Percentiles rank a stretch among this genome's conserved stretches.
These are phyloP conservation scores for Hypsizygus marmoreus DNA, from an alignment of 768 basidiomycete species.

Conservation along the genomic window DNA sequence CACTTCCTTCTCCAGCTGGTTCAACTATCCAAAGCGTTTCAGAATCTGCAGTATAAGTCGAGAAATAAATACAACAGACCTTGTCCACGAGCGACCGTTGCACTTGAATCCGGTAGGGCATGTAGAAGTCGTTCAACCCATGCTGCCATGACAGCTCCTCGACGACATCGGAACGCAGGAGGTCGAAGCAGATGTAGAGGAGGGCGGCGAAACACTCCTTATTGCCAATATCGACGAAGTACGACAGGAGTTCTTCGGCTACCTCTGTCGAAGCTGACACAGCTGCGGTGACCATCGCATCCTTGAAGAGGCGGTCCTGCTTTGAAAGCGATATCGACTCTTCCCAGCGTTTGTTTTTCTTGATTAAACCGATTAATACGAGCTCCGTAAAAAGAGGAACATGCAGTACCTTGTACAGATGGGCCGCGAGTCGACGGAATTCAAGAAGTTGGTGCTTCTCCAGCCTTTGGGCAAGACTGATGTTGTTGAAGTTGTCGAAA, in stretches of 20 bases:
- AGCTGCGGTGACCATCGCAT: conserved; percentile 92
- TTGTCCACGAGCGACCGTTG: conserved; percentile 79
- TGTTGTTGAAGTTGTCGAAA: conserved; percentile 97
- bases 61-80: conserved; percentile 36
- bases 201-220: conserved; percentile 95
- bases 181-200: conserved; percentile 92
- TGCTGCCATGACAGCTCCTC: conserved; percentile 97
- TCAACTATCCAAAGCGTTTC: conserved; percentile 45
- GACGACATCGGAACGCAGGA: conserved; percentile 90
- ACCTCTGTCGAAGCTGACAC: conserved; percentile 84
- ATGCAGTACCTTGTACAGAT: conserved; percentile 83
- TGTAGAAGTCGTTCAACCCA: conserved; percentile 94
- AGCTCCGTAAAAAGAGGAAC: not conserved
- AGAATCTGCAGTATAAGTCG: not conserved
- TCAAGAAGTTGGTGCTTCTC: conserved; percentile 92
- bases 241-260: conserved; percentile 91
- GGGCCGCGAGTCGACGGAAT: conserved; percentile 92
- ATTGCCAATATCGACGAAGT: conserved; percentile 98
- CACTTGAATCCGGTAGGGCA: conserved; percentile 93
- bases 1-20: conserved; percentile 84
- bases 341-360: conserved; percentile 97
- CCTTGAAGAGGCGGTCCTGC: conserved; percentile 96
- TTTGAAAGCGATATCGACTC: conserved; percentile 95
- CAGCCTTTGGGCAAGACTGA: conserved; percentile 79
- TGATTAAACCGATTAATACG: not conserved